phyloP scores from a whole-genome alignment of 2,329 filamentous ascomycete species.

The Sclerotinia minor region DNA sequence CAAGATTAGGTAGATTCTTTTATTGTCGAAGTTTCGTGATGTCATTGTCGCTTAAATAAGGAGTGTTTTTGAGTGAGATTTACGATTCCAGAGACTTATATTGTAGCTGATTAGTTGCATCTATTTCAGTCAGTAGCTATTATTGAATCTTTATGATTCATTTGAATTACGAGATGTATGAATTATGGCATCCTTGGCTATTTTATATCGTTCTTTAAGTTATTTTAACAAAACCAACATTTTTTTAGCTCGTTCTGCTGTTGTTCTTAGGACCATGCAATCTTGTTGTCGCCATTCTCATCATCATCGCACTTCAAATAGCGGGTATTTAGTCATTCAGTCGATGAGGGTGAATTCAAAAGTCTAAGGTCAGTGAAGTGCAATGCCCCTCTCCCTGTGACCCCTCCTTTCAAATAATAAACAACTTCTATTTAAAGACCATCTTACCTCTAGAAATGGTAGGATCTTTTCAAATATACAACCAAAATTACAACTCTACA shows the following conservation, averaged over 20 bases:
- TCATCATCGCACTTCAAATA: neutral
- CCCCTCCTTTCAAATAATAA: neutral
- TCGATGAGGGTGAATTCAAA: neutral
- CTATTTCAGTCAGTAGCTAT: neutral
- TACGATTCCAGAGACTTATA: neutral
- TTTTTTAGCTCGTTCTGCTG: neutral
- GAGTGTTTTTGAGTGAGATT: neutral
- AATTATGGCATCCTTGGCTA: too few relatives aligned
- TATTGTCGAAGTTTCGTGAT: neutral
- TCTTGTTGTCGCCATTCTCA: slow-evolving; percentile 1
- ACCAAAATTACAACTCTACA: neutral
- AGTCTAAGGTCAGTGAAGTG: neutral
- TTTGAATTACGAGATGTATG: neutral
- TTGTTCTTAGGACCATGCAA: neutral
- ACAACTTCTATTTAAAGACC: neutral
- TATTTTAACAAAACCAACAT: neutral
- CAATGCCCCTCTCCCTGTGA: neutral
- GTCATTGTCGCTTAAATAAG: slow-evolving; percentile 12
- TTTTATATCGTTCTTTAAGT: neutral
- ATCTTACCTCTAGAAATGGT: too few relatives aligned
- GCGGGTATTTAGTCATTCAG: neutral
- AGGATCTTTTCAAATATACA: neutral
- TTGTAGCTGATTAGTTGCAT: neutral
- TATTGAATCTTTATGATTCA: neutral
- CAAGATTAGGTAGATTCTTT: neutral